Percentiles rank a stretch among this genome's conserved stretches.
phyloP scores from a whole-genome alignment of 2,329 filamentous ascomycete species.

The Colletotrichum tabaci region DNA sequence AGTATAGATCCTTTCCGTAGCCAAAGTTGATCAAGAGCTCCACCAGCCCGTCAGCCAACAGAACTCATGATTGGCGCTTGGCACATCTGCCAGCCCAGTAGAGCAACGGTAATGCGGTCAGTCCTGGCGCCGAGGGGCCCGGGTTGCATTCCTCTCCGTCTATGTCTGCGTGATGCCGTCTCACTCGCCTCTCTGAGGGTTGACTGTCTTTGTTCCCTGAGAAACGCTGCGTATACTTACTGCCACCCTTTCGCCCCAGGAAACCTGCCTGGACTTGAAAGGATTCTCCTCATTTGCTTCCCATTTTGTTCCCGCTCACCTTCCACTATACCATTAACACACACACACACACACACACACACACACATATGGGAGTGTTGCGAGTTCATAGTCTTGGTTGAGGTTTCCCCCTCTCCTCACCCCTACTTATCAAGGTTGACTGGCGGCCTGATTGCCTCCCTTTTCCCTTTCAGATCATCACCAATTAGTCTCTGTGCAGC shows the following conservation, averaged over 20 bases:
- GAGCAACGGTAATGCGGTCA: not conserved
- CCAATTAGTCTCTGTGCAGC: too few species aligned
- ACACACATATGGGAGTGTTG: not conserved
- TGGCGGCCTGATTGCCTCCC: too few species aligned
- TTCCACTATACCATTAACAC: not conserved
- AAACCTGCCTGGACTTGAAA: not conserved
- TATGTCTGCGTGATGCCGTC: not conserved
- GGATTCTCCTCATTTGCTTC: not conserved
- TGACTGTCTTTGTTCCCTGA: too few species aligned
- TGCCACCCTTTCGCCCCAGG: not conserved
- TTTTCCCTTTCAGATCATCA: too few species aligned
- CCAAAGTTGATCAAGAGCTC: not conserved
- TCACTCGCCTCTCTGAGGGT: too few species aligned
- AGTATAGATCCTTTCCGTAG: constrained; percentile 1
- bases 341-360: too few species aligned
- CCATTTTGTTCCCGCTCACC: not conserved
- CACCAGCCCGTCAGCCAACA: too few species aligned
- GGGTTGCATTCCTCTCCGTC: not conserved
- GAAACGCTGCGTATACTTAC: not conserved
- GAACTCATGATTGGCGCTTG: constrained; percentile 1
- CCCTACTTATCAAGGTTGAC: not conserved
- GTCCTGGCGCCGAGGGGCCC: not conserved
- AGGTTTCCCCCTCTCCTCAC: not conserved
- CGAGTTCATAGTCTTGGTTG: not conserved
- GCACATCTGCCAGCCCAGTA: not conserved